phyloP scores from a whole-genome alignment of 441 rosid genomes.

The Populus trichocarpa region DNA sequence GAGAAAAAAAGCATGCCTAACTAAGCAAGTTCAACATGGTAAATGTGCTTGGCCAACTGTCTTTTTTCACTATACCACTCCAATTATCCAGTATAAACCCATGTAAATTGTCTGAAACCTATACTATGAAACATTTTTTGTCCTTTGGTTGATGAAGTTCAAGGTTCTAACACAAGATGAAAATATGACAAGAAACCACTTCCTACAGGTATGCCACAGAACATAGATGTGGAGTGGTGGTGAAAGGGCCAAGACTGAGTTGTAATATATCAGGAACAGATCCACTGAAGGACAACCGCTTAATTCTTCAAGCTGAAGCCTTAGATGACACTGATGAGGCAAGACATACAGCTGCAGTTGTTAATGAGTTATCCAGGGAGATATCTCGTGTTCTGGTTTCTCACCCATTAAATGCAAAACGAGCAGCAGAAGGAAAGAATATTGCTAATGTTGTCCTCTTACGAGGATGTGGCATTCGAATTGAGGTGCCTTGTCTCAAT shows the following conservation, averaged over 20 bases:
- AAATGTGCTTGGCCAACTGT: no score
- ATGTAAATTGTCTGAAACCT: no score
- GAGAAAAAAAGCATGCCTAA: no score
- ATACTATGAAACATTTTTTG: no score
- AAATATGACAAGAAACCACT: conserved; percentile 2
- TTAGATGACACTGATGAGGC: conserved; percentile 87
- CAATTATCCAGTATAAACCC: no score
- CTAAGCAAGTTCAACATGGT: no score
- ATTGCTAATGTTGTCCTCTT: conserved; percentile 82
- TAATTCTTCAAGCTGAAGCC: conserved; percentile 70
- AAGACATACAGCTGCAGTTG: conserved; percentile 74
- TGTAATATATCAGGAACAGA: conserved; percentile 97
- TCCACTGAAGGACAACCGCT: conserved; percentile 81
- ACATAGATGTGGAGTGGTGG: conserved; percentile 95
- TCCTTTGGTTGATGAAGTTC: background rate
- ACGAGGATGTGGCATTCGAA: conserved; percentile 93
- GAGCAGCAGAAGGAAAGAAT: conserved; percentile 72
- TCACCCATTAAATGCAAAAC: conserved; percentile 70
- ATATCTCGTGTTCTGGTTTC: conserved; percentile 65
- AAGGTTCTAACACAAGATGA: conserved; percentile 5
- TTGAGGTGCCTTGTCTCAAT: conserved; percentile 49
- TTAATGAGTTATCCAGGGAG: conserved; percentile 80
- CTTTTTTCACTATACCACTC: no score
- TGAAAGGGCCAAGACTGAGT: conserved; percentile 80
- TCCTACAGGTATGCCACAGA: conserved; percentile 82